A percentile compares a stretch with the other conserved stretches of the same genome.
phyloP scores from a whole-genome alignment of 1,284 basidiomycete species.

The Ganoderma resinaceum region DNA sequence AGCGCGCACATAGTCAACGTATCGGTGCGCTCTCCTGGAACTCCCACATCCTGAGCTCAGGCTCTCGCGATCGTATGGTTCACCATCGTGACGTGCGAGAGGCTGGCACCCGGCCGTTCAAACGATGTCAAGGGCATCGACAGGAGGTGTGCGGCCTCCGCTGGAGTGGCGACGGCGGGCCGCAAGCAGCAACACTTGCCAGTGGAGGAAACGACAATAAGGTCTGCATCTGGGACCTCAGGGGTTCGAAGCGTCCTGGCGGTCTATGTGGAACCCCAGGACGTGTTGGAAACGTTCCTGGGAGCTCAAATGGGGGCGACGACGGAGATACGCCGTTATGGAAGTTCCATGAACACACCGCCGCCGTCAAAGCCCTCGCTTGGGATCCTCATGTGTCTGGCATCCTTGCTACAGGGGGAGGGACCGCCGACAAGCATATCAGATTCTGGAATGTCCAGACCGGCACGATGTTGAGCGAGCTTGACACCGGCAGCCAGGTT shows the following conservation, averaged over 20 bases:
- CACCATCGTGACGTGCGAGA: slow-evolving; percentile 93
- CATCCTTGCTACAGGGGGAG: slow-evolving; percentile 95
- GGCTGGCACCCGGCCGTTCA: slow-evolving; percentile 73
- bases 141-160: slow-evolving; percentile 98
- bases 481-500: slow-evolving; percentile 95
- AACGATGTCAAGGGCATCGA: slow-evolving; percentile 82
- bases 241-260: slow-evolving; percentile 61
- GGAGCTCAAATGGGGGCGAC: slow-evolving; percentile 47
- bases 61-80: slow-evolving; percentile 91
- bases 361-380: slow-evolving; percentile 97
- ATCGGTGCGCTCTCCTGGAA: slow-evolving; percentile 98
- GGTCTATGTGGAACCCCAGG: slow-evolving; percentile 32
- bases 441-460: slow-evolving; percentile 96
- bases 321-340: slow-evolving; percentile 75
- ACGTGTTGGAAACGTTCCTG: slow-evolving; percentile 38
- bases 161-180: slow-evolving; percentile 79
- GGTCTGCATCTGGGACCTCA: slow-evolving; percentile 93
- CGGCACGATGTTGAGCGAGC: slow-evolving; percentile 84
- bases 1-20: slow-evolving; percentile 86
- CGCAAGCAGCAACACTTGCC: slow-evolving; percentile 61
- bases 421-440: slow-evolving; percentile 97
- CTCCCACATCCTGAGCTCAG: slow-evolving; percentile 86
- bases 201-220: slow-evolving; percentile 99
- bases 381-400: slow-evolving; percentile 97
- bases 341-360: slow-evolving; percentile 96